Evolutionary conservation across 345 rosid species (phyloP), one percentile per base, ranked within the genome.

Genomic region (Eucalyptus erythrocorys): DNA sequence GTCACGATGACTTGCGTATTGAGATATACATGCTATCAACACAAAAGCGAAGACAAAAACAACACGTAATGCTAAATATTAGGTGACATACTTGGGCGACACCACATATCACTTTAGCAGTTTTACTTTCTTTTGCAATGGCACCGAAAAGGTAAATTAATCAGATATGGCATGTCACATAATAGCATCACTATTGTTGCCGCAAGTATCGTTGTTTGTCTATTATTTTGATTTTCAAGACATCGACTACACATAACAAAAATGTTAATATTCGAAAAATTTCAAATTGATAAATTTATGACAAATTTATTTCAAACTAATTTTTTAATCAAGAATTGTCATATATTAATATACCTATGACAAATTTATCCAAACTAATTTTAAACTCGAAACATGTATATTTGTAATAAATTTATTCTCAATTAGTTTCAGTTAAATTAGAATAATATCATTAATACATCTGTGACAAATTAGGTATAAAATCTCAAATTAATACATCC

Each of bases 261-360:
- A 19, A 0, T 0, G 10, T 57, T 57, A 57, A 26, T 2, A 57
- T 57, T 5, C 6, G 2, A 26, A 59, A 59, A 59, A 59, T 2
- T n/a, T 2, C 3, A 26, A 59, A 59, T 5, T 3, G 0, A 12
- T 59, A 59, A 9, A 26, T 0, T 26, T 59, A 7, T 3, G 4
- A 59, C 0, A 59, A 59, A 11, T 26, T 59, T 59, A 59, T 12
- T 4, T 1, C 13, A 10, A 57, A 22, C 0, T 55, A 55, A 22
- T 22, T 55, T 55, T 55, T 1, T 55, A 3, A 9, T 0, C 0
- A 55, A 55, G 0, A 57, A 57, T 5, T 27, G 10, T 2, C 1
- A 5, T 51, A 57, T 26, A 57, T 3, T 5, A 5, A 11, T 57
- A 57, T 6, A 57, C n/a, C 0, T 0, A 0, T 11, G n/a, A 57